These are phyloP conservation scores for Boletus edulis DNA, from an alignment of 768 basidiomycete species.

Conservation along the genomic window DNA sequence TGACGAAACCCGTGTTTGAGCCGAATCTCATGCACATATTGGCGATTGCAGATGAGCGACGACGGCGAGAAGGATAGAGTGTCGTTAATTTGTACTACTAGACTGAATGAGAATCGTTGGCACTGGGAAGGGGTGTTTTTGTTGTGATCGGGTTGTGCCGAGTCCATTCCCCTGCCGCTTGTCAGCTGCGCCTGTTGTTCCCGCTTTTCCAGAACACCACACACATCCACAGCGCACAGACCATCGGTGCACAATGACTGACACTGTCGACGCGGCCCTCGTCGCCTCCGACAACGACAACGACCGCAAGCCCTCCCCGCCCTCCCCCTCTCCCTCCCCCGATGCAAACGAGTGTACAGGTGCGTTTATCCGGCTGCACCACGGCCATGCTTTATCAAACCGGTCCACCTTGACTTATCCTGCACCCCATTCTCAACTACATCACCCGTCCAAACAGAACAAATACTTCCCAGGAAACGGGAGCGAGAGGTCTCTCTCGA, in stretches of 20 bases:
- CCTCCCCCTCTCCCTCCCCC: conserved; percentile 43
- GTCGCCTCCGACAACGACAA: conserved; percentile 7
- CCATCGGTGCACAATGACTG: conserved; percentile 28
- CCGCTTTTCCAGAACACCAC: conserved; percentile 25
- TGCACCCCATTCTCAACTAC: conserved; percentile 20
- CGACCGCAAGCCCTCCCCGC: conserved; percentile 23
- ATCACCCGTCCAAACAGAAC: conserved; percentile 25
- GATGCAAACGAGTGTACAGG: conserved; percentile 42
- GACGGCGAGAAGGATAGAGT: conserved; percentile 9
- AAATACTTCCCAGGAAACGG: conserved; percentile 63
- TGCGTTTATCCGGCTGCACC: conserved; percentile 31
- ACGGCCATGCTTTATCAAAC: conserved; percentile 24
- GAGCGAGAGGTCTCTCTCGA: conserved; percentile 79
- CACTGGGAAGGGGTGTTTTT: conserved; percentile 11
- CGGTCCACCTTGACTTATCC: conserved; percentile 23
- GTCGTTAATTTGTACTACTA: background rate
- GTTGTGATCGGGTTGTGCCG: conserved; percentile 34
- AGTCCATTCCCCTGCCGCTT: conserved; percentile 29
- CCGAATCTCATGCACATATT: conserved; percentile 44
- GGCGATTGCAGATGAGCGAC: conserved; percentile 41
- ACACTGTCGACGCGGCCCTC: conserved; percentile 20
- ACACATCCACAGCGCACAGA: conserved; percentile 30
- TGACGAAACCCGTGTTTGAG: conserved; percentile 80
- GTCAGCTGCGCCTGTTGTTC: conserved; percentile 33
- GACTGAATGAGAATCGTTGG: background rate